These are phyloP conservation scores for Metarhizium sp. DNA, from an alignment of 2,329 filamentous ascomycete genomes.

Conservation along the genomic window DNA sequence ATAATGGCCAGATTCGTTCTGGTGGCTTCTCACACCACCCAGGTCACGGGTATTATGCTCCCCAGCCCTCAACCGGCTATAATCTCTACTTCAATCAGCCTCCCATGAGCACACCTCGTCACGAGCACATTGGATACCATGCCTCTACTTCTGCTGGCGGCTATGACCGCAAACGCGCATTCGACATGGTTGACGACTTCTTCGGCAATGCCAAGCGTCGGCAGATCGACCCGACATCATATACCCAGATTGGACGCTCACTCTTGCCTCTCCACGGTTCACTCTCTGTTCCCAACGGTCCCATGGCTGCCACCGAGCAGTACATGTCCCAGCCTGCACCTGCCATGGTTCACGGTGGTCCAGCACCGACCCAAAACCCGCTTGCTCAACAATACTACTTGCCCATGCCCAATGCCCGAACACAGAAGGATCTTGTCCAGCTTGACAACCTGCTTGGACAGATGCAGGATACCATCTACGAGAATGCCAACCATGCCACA, in stretches of 20 bases:
- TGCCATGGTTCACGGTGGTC: conserved; percentile 43
- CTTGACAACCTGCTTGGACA: conserved; percentile 94
- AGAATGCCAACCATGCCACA: conserved; percentile 76
- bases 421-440: conserved; percentile 86
- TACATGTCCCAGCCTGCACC: conserved; percentile 40
- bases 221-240: conserved; percentile 81
- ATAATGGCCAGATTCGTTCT: conserved; percentile 53
- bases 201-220: conserved; percentile 89
- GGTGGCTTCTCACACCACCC: conserved; percentile 49
- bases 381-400: conserved; percentile 71
- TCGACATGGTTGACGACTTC: conserved; percentile 86
- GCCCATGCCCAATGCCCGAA: conserved; percentile 77
- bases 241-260: conserved; percentile 82
- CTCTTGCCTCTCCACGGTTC: conserved; percentile 72
- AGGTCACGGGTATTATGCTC: conserved; percentile 49
- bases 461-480: conserved; percentile 93
- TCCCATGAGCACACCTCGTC: conserved; percentile 40
- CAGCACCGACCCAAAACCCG: conserved; percentile 47
- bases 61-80: conserved; percentile 46
- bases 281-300: conserved; percentile 50
- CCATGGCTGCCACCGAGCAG: conserved; percentile 36
- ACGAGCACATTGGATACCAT: conserved; percentile 57
- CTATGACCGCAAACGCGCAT: conserved; percentile 74
- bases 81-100: conserved; percentile 73
- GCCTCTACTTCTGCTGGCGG: conserved; percentile 32